Evolutionary conservation across 2,329 filamentous ascomycete genomes (phyloP), one percentile per base, ranked within the genome.

Genomic region (Mycosphaerella arachidis): DNA sequence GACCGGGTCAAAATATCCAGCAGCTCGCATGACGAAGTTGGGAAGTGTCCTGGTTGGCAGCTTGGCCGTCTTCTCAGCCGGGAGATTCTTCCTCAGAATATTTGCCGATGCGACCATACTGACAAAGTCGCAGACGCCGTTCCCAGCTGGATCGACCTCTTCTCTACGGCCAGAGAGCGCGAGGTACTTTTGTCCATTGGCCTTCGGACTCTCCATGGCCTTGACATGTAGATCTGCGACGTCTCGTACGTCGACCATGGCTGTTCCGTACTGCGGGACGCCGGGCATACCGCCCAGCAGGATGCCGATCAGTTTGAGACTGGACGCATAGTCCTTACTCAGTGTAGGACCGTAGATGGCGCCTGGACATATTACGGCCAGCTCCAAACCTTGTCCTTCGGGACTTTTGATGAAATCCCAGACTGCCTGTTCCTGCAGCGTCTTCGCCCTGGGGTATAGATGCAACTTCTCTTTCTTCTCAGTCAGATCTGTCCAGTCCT

Each of bases 211-310:
- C 12, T 60, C 68, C 70, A 73, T 72, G 5, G 70, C 70, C 20
- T 57, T 61, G 2, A 74, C 12, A 59, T 75, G 71, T 20, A 73
- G 61, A 27, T 64, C 63, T 2, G 68, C 73, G 8, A 73, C 68
- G 55, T 75, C 73, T 5, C 73, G 66, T 0, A 73, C 72, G 55
- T 74, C 73, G 16, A 72, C 70, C 9, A 66, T 30, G 6, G 65
- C 61, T 37, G 71, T 66, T n/a, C 51, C 53, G 8, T 74, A 37
- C 6, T 68, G 57, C 0, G 71, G 72, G 48, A 67, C 56, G 16
- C 64, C 72, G 3, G 71, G 72, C 27, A 71, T 58, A n/a, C 73
- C 73, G 46, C 71, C 68, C 52, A 74, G 65, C 30, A 72, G 56
- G 6, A 66, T 63, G 24, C 65, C 51, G 30, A 74, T 55, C 7